Base-by-base conservation (phyloP, 148 eudicot species). In the Rhododendron ovatum region DNA sequence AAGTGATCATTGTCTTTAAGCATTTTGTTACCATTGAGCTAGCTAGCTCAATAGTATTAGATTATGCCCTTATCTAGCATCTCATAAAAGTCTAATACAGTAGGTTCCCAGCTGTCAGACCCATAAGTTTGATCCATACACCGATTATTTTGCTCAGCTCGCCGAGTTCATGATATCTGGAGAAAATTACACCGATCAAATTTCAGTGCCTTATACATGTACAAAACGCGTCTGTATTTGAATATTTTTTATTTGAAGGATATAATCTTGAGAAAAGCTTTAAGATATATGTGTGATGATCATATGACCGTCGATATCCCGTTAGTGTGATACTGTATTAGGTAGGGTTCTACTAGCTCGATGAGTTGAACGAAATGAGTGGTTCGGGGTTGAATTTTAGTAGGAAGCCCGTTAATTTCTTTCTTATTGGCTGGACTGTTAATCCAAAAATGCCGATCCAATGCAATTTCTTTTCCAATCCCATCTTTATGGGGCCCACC, bases 31-130 rank as follows among this genome's bases (percentile, higher is more conserved):
- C 69, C 33, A 11, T 22, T 73, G 17, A 51, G 55, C 69, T 24
- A 50, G 51, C 65, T 59, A 82, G 82, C 30, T 86, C 53, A 45
- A 47, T 47, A 45, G 7, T 45, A 45, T 71, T 77, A 63, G 73
- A 87, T 87, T 79, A 51, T 86, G 84, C 80, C 84, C 73, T 20
- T 59, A 59, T 22, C 73, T 55, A 39, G 84, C 85, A 82, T 82
- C 81, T 63, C 30, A 63, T 43, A 80, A 33, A 81, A 81, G 28
- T 33, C 0, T 81, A 30, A 2, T 15, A 51, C 65, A 80, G 65
- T 51, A 9, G 43, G 43, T 24, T 61, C 3, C 3, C 13, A 15
- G 28, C 28, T 65, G 73, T 63, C 12, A 22, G 10, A 28, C 28
- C 13, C 28, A 7, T 9, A 24, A 9, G 30, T 65, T 65, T 0